Evolutionary conservation across 2,329 filamentous ascomycete species (phyloP).

Genomic region (Phialophora verrucosa): DNA sequence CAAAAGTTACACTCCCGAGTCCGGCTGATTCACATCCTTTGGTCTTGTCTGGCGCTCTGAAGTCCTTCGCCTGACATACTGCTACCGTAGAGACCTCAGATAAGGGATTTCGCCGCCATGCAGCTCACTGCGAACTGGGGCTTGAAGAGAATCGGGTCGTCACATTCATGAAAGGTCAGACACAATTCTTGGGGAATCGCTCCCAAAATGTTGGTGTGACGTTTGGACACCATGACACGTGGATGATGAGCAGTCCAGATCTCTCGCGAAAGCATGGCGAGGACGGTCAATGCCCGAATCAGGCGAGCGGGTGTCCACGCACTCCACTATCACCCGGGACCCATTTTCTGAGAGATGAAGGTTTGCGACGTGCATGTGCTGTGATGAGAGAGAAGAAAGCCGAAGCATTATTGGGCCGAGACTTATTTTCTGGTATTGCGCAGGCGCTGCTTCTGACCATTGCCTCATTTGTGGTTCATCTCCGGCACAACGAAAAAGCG

Average conservation of each 20-base stretch:
- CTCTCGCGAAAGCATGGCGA: not conserved
- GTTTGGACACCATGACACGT: not conserved
- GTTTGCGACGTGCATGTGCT: not conserved
- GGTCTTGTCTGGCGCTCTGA: not conserved
- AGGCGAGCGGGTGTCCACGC: not conserved
- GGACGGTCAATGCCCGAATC: not conserved
- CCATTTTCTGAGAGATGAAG: not conserved
- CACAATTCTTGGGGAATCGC: not conserved
- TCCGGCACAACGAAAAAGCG: not conserved
- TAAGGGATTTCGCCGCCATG: not conserved
- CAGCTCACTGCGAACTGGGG: not conserved
- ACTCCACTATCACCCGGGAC: not conserved
- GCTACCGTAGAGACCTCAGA: not conserved
- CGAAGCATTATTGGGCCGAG: not conserved
- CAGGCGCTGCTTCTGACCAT: not conserved
- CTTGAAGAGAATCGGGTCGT: not conserved
- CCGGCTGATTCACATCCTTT: not conserved
- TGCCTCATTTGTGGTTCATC: slow-evolving; percentile 10
- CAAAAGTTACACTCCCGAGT: not conserved
- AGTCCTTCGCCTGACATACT: not conserved
- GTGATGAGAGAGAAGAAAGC: not conserved
- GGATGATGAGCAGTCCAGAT: not conserved
- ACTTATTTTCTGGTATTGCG: not conserved
- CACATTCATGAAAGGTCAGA: not conserved
- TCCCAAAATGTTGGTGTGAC: not conserved